Evolutionary conservation across 1,284 basidiomycete genomes (phyloP), one percentile per base, ranked within the genome.

Genomic region (Pseudozyma sp.): DNA sequence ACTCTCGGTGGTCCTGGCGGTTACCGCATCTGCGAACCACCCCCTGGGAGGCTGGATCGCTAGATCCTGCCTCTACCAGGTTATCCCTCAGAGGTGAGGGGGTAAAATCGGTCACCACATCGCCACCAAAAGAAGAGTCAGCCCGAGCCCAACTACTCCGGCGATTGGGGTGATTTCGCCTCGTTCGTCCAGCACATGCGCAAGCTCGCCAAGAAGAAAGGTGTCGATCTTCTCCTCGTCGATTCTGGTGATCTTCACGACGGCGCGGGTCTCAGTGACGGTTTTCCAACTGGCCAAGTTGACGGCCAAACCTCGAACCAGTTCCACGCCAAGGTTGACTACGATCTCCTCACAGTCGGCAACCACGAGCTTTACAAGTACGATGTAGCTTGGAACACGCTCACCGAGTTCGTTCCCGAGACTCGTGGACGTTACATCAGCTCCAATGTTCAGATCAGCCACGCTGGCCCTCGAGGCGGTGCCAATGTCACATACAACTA

Each of bases 361-460:
- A 95, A 95, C 81, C 93, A 95, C 80, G 93, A 95, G 86, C 86
- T 95, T 39, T 95, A 95, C 86, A 88, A 89, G 64, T 94, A 93
- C 82, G 88, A 87, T 2, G 89, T 92, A 80, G 89, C 92, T 0
- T 88, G 90, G 53, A 92, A 93, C 85, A 91, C 93, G 89, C 90
- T 92, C 85, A 87, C 89, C 62, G 91, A 93, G 83, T 93, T 92
- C 79, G 91, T 87, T 3, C 92, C 92, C 2, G 31, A 52, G 53
- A 53, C 67, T 25, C 21, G 65, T 16, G 77, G 76, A 18, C 77
- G 78, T 16, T 80, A 76, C 61, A 51, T 81, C 38, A 64, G 73
- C 31, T 76, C 65, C 55, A 78, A 78, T 58, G 75, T 80, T 52
- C 74, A 75, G 50, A 77, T 82, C 59, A 69, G 76, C 49, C 56